Base-by-base conservation (phyloP, 2,329 filamentous ascomycete species). In the Ampelomyces quisqualis region DNA sequence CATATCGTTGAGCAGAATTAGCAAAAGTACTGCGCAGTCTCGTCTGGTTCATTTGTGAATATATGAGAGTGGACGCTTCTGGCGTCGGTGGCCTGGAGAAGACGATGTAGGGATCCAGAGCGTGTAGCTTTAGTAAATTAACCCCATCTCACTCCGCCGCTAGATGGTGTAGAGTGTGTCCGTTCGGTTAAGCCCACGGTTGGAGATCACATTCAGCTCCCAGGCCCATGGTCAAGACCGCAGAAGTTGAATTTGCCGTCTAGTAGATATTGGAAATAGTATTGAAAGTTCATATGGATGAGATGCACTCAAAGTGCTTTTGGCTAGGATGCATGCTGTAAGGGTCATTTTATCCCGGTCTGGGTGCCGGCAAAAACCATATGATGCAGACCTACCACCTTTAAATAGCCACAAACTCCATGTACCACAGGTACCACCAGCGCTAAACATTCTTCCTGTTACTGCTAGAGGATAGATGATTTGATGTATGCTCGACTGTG, bases 1-100 rank as follows among this genome's bases (percentile, higher is more conserved):
- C 34, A 22, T 38, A 10, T 30, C 10, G 24, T 36, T 21, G 40
- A 36, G 38, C 23, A 24, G 23, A 36, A 30, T 14, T 49, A 32
- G 32, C 41, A 38, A 45, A 33, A 47, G 34, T 37, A 43, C 33
- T 42, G 51, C 45, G 42, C 45, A 46, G 47, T 47, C 45, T 48
- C 47, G 43, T 46, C 49, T 42, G 41, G 47, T 60, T 62, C 57
- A 65, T 63, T 62, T 63, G 45, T 4, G 44, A 51, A 53, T 63
- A 63, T 43, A 65, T 62, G 53, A 62, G 39, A 13, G 30, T 29
- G 20, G 47, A 43, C 49, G 28, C 30, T 47, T 57, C 37, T 41
- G 43, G 50, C 43, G 33, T 40, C 43, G 28, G 40, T 46, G 39
- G 31, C 43, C 43, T 40, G 32, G 44, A 42, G 34, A 21, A 30